Percentiles rank a stretch among this genome's conserved stretches.
Evolutionary conservation across 345 rosid species (phyloP).

Genomic region (Eucalyptus pumila): DNA sequence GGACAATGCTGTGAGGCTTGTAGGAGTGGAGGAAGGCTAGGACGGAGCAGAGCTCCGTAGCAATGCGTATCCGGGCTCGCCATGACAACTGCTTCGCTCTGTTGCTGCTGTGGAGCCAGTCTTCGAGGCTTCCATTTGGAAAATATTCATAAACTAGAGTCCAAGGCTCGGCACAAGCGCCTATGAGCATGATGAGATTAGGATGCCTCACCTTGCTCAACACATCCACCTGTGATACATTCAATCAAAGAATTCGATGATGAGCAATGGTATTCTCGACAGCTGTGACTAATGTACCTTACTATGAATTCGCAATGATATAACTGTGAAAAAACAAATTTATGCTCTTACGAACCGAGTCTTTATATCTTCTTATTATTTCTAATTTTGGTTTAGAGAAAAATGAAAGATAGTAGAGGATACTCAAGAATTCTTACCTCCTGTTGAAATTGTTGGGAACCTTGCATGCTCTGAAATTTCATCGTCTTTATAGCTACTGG

Average conservation of each 20-base stretch:
- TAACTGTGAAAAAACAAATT: background rate
- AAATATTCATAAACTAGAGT: constrained; percentile 67
- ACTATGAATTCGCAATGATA: background rate
- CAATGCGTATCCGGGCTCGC: constrained; percentile 69
- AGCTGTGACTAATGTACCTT: background rate
- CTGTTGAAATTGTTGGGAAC: background rate
- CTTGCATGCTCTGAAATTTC: background rate
- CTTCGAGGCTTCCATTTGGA: constrained; percentile 85
- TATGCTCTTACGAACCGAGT: background rate
- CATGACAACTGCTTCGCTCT: constrained; percentile 63
- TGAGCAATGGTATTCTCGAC: background rate
- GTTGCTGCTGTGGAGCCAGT: constrained; percentile 53
- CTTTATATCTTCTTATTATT: background rate
- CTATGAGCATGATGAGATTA: constrained; percentile 65
- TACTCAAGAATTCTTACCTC: background rate
- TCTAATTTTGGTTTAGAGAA: background rate
- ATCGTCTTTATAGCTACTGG: background rate
- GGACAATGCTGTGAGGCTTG: constrained; percentile 65
- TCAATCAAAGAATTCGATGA: background rate
- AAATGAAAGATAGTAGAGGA: background rate
- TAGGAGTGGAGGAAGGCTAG: constrained; percentile 75
- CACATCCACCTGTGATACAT: constrained; percentile 42
- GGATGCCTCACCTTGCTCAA: constrained; percentile 82
- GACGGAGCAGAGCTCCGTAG: constrained; percentile 63
- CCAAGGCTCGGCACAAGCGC: constrained; percentile 75